phyloP scores from a whole-genome alignment of 345 rosid species.

The Aquilaria sinensis region DNA sequence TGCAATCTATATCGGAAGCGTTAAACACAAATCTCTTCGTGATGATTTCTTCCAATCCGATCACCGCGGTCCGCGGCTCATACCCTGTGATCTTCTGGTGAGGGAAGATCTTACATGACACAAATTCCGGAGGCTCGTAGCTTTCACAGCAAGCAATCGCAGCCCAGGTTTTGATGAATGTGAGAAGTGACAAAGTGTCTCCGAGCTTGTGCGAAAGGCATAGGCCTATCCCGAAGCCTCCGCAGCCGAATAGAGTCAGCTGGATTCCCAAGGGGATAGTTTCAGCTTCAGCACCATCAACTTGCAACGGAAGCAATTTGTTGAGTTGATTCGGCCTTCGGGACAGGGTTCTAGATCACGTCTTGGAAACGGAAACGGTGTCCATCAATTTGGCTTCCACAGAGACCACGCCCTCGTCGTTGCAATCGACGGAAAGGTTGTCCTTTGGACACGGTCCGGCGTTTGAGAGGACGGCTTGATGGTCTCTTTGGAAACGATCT shows the following conservation, averaged over 20 bases:
- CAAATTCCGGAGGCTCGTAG: conserved; percentile 12
- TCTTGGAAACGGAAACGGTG: conserved; percentile 18
- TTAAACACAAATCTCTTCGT: conserved; percentile 27
- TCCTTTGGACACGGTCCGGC: background rate
- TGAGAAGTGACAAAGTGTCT: conserved; percentile 19
- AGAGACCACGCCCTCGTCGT: conserved; percentile 23
- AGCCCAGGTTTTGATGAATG: conserved; percentile 26
- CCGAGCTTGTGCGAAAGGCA: conserved; percentile 28
- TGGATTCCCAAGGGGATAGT: conserved; percentile 23
- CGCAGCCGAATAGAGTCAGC: conserved; percentile 24
- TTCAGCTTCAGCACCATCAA: conserved; percentile 13
- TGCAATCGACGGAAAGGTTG: conserved; percentile 15
- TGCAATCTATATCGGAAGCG: conserved; percentile 9
- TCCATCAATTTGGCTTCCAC: conserved; percentile 14
- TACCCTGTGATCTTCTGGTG: conserved; percentile 12
- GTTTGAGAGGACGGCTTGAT: conserved; percentile 9
- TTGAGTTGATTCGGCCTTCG: conserved; percentile 13
- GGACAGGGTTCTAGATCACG: conserved; percentile 12
- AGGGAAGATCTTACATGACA: conserved; percentile 28
- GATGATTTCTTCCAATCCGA: conserved; percentile 11
- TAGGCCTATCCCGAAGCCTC: conserved; percentile 24
- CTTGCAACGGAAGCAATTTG: conserved; percentile 25
- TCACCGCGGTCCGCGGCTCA: conserved; percentile 5
- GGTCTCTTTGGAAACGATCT: conserved; percentile 3
- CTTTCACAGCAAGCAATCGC: conserved; percentile 22